Percentiles rank a stretch among this genome's conserved stretches.
These are phyloP conservation scores for Parathielavia appendiculata DNA, from an alignment of 495 filamentous ascomycete genomes.

Conservation along the genomic window DNA sequence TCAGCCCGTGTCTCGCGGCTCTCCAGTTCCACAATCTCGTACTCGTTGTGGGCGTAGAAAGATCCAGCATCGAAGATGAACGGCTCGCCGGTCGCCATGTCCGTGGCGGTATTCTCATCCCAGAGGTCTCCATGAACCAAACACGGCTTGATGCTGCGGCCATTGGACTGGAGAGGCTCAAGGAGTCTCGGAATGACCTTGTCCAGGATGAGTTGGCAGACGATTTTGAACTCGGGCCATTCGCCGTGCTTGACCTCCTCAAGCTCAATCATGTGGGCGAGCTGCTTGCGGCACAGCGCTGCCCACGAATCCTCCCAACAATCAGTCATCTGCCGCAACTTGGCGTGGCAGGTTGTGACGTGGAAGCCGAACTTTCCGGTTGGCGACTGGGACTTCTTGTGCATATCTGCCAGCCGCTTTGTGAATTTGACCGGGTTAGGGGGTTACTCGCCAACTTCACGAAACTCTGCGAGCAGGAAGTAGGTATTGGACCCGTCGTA, in stretches of 20 bases:
- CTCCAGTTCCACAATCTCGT: slow-evolving; percentile 40
- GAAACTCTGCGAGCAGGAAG: slow-evolving; percentile 21
- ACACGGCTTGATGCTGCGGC: slow-evolving; percentile 39
- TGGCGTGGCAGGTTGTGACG: slow-evolving; percentile 37
- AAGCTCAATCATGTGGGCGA: slow-evolving; percentile 11
- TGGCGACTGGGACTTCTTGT: slow-evolving; percentile 40
- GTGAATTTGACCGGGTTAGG: slow-evolving; percentile 24
- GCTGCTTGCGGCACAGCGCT: slow-evolving; percentile 31
- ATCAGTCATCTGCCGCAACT: slow-evolving; percentile 22
- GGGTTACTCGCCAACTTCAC: slow-evolving; percentile 19
- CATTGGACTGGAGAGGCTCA: slow-evolving; percentile 35
- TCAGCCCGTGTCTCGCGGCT: slow-evolving; percentile 9
- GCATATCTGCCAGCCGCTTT: slow-evolving; percentile 37
- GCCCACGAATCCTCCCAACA: slow-evolving; percentile 38
- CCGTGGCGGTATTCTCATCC: slow-evolving; percentile 39
- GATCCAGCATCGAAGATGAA: slow-evolving; percentile 44
- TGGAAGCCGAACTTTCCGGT: slow-evolving; percentile 51
- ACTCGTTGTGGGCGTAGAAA: slow-evolving; percentile 50
- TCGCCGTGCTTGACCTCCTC: slow-evolving; percentile 19
- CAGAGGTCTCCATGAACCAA: slow-evolving; percentile 46
- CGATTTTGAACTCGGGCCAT: slow-evolving; percentile 13
- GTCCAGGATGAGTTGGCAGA: slow-evolving; percentile 17
- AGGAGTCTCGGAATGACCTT: slow-evolving; percentile 36
- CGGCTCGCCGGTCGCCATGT: slow-evolving; percentile 26
- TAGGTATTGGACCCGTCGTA: slow-evolving; percentile 21